Conservation (phyloP, 176 grass and related monocot species). For the Aechmea fasciata region DNA sequence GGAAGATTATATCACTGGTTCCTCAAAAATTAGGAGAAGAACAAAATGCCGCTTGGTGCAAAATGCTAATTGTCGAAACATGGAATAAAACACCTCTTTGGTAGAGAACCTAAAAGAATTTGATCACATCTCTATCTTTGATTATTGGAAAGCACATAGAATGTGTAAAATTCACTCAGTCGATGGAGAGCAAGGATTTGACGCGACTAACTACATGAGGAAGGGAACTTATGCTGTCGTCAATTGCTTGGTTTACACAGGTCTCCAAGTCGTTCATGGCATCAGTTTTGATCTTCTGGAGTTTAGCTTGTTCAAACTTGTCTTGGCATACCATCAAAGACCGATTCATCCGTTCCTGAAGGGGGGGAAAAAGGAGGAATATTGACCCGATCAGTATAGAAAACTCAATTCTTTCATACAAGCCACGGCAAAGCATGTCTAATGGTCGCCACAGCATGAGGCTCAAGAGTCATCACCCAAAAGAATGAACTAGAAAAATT, state of each 20-base stretch:
- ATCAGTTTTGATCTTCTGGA: slow-evolving; percentile 69
- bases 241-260: slow-evolving; percentile 63
- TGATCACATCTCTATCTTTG: neutral
- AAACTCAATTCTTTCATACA: neutral
- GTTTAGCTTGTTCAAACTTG: slow-evolving; percentile 67
- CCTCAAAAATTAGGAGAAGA: too few relatives aligned
- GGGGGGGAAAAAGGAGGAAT: neutral
- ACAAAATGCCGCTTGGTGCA: too few relatives aligned
- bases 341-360: slow-evolving; percentile 72
- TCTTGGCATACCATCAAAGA: slow-evolving; percentile 87
- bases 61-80: too few relatives aligned
- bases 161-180: slow-evolving; percentile 25
- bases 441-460: too few relatives aligned
- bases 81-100: too few relatives aligned
- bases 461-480: too few relatives aligned
- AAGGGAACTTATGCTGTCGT: slow-evolving; percentile 59
- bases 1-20: too few relatives aligned
- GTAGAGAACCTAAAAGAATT: neutral
- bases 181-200: slow-evolving; percentile 53
- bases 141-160: neutral
- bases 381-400: too few relatives aligned
- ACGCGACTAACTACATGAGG: slow-evolving; percentile 61
- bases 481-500: too few relatives aligned
- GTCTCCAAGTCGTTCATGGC: slow-evolving; percentile 60
- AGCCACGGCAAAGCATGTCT: neutral